Evolutionary conservation across 495 filamentous ascomycete species (phyloP), one percentile per base, ranked within the genome.

Genomic region (Penicillium parvum): DNA sequence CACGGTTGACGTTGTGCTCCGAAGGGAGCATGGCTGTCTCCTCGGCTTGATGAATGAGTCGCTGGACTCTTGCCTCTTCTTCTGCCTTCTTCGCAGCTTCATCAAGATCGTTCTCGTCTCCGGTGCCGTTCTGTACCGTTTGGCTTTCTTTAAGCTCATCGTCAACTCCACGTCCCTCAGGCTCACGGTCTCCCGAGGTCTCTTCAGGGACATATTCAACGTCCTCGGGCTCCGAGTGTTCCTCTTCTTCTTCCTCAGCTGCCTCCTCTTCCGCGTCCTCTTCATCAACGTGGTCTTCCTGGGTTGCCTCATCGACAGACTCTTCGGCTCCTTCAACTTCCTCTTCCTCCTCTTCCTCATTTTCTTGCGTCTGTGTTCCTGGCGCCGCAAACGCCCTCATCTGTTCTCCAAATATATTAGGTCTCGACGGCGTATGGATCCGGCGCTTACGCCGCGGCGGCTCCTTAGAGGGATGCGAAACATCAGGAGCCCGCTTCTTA

Each of bases 351-450:
- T 60, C 59, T 21, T 62, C 57, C 20, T 58, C 49, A 5, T 50
- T 40, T 12, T 54, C 39, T 10, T 63, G 57, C 18, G 57, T 22
- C 47, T 80, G 72, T 9, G 75, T 58, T 6, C 82, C 82, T 21
- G 85, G 78, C 14, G 90, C 90, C 32, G 82, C 75, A 68, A 96
- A 96, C 27, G 78, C 71, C 37, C 78, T 78, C 38, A 91, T 74
- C 32, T 79, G 78, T 9, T 78, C 77, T 21, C 85, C 77, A 56
- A 95, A 85, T 22, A 72, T 69, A 44, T 57, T 60, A 20, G 68
- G 63, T 10, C 63, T 57, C 21, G 68, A 73, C 4, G 70, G 66
- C 0, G 64, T 73, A 39, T 71, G 64, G 5, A 72, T 62, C 27
- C 57, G 47, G 49, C 68, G 51, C 37, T 68, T 69, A 9, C 58